Evolutionary conservation across 1,284 basidiomycete species (phyloP), one percentile per base, ranked within the genome.

Genomic region (Porodaedalea pini): DNA sequence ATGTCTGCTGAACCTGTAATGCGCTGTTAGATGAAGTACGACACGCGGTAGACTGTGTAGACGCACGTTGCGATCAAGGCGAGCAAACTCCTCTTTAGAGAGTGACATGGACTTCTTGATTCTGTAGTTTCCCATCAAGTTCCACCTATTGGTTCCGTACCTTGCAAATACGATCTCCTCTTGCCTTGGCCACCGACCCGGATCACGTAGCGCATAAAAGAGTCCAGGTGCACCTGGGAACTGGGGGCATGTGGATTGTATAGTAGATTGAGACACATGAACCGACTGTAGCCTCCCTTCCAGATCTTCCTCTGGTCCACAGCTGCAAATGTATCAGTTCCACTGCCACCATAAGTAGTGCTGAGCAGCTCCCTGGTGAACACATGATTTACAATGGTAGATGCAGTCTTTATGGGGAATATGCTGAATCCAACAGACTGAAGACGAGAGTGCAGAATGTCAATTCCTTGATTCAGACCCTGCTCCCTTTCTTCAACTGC

Each of bases 121-220:
- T 23, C 64, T 59, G 37, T 75, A 76, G 58, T 68, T 64, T 2
- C 74, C 74, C 45, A 71, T 60, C 51, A 73, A 73, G 49, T 71
- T 67, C 71, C 72, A 75, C 7, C 56, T 39, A 2, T 61, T 65
- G 0, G 49, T 25, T 0, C 13, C 47, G 11, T 63, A 56, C 25
- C 63, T 57, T 4, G 63, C 58, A 23, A 68, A 64, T 13, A 66
- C 44, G 3, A 59, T 39, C 13, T 62, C 57, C 15, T 39, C 45
- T 15, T 32, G 23, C n/a, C 53, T 25, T 5, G 59, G 60, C 43
- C 50, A 37, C 23, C 17, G 13, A n/a, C 52, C 23, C 19, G 3
- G 10, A 17, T 55, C 31, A 19, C 53, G 44, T 17, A 60, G 27
- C 19, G 36, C 34, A 61, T 63, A 64, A 51, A 59, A 70, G 2